phyloP scores from a whole-genome alignment of 495 filamentous ascomycete genomes.

The Xylaria acuta region DNA sequence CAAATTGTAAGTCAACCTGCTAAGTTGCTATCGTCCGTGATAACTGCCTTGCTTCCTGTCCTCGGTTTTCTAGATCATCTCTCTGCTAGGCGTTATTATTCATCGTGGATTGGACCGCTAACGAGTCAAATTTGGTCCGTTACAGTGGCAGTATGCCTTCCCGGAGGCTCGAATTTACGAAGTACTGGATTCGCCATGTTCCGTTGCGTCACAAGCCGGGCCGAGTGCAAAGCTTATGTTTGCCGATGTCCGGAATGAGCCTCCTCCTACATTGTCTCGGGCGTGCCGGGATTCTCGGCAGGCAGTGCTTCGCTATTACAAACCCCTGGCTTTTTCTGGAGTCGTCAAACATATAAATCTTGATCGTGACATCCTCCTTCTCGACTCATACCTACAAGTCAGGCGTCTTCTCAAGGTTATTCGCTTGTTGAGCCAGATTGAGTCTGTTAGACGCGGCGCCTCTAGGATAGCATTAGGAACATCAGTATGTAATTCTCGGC shows the following conservation, averaged over 20 bases:
- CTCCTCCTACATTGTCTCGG: constrained; percentile 52
- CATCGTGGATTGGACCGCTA: constrained; percentile 6
- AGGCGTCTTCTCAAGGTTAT: constrained; percentile 55
- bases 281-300: constrained; percentile 56
- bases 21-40: neutral
- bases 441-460: constrained; percentile 50
- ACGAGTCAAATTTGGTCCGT: neutral
- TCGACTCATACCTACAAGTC: constrained; percentile 57
- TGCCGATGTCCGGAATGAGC: constrained; percentile 55
- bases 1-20: constrained; percentile 28
- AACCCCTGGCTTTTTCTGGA: constrained; percentile 51
- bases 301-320: constrained; percentile 55
- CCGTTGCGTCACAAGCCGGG: constrained; percentile 45
- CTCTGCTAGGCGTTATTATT: neutral
- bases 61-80: neutral
- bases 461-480: constrained; percentile 54
- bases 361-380: constrained; percentile 54
- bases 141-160: constrained; percentile 52
- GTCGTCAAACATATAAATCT: constrained; percentile 57
- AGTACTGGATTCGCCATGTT: constrained; percentile 53
- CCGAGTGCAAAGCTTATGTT: constrained; percentile 54
- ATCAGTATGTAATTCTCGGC: constrained; percentile 30
- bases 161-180: constrained; percentile 56
- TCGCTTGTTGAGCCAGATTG: constrained; percentile 56
- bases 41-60: neutral